Evolutionary conservation across 1,139 yeast species (phyloP).

Genomic region (Suhomyces maxii): DNA sequence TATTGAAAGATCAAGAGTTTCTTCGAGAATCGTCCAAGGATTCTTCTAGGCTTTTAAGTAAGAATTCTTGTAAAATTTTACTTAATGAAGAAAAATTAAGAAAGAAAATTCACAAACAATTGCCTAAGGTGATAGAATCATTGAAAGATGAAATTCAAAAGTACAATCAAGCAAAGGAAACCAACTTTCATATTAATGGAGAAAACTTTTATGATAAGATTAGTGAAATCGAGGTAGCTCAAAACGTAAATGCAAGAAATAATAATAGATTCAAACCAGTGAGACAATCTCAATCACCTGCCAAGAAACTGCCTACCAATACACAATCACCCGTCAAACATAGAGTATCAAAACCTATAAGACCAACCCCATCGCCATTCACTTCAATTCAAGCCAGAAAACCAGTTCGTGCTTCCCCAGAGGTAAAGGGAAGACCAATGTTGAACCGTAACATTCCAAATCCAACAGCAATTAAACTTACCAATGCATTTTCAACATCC

Average conservation of each 20-base stretch:
- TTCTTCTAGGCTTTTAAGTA: slow-evolving; percentile 72
- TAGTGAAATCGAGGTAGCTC: slow-evolving; percentile 43
- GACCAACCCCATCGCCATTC: slow-evolving; percentile 2
- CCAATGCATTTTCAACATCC: slow-evolving; percentile 20
- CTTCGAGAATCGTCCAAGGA: slow-evolving; percentile 74
- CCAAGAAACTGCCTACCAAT: slow-evolving; percentile 1
- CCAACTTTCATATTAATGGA: slow-evolving; percentile 39
- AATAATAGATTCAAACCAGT: slow-evolving; percentile 1
- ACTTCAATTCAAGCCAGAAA: not conserved
- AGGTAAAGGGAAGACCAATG: not conserved
- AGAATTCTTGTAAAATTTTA: slow-evolving; percentile 77
- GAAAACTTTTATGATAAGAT: slow-evolving; percentile 48
- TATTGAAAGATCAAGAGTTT: slow-evolving; percentile 61
- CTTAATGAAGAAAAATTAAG: slow-evolving; percentile 79
- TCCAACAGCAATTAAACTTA: slow-evolving; percentile 19
- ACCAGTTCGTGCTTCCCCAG: not conserved
- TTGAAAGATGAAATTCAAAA: slow-evolving; percentile 48
- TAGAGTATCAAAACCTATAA: slow-evolving; percentile 1
- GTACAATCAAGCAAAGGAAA: slow-evolving; percentile 37
- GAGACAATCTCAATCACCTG: slow-evolving; percentile 1
- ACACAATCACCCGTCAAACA: not conserved
- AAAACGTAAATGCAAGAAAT: slow-evolving; percentile 10
- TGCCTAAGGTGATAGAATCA: slow-evolving; percentile 62
- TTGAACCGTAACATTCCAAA: slow-evolving; percentile 6
- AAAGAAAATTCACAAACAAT: slow-evolving; percentile 59